Base-by-base conservation (phyloP, 805 yeast species). In the Torulaspora maleeae region DNA sequence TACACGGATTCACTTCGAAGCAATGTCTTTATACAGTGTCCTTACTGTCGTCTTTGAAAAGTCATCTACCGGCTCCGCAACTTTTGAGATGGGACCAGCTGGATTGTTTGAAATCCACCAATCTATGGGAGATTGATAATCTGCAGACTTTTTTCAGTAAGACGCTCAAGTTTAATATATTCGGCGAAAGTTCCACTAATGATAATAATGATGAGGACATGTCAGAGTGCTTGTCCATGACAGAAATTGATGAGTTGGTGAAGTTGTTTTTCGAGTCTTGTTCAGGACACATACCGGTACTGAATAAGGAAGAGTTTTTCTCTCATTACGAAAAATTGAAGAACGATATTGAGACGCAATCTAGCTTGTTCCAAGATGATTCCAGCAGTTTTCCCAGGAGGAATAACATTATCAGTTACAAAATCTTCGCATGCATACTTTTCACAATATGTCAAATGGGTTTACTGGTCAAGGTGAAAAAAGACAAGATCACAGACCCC, bases 211-310 rank as follows among this genome's bases (percentile, higher is more conserved):
- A 30, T 24, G 43, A 29, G 11, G 44, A 36, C 12, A 22, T 37
- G 8, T 47, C 43, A 8, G 12, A 44, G 15, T 20, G 38, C 15
- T 39, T 63, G 32, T 36, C 43, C 2, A 47, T 59, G 28, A 28
- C 30, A 9, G 63, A 64, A 32, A 56, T 86, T 45, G 95, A 89
- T 62, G 79, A 80, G 20, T 72, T 86, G 25, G 74, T 85, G 15
- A 74, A 83, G 0, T 60, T 79, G 3, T 89, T 77, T 59, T 88
- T 87, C 65, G 80, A 79, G 50, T 82, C 83, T 47, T 89, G 96
- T 95, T 82, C 85, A 24, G 72, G 76, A 20, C 65, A 79, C 4
- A 70, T 82, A 17, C 95, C 95, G 0, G 71, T 86, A 12, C 58
- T 89, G 43, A 86, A 86, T 60, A 79, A 79, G 51, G 77, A 77